Conservation (phyloP, 2,329 filamentous ascomycete species). For the Fusarium penzigii region DNA sequence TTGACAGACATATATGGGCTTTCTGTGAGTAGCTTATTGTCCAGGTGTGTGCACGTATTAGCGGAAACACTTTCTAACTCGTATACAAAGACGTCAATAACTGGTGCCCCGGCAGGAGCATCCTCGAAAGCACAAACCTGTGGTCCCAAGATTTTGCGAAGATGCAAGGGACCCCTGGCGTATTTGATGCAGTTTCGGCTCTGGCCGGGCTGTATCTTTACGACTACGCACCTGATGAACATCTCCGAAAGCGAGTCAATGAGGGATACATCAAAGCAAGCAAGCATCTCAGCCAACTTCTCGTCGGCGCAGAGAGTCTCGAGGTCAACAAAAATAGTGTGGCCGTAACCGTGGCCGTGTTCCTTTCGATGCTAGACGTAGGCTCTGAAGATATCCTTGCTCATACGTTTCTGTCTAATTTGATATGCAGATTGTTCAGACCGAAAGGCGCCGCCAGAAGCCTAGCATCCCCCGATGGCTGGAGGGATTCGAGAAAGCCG, state of each 20-base stretch:
- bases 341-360: slow-evolving; percentile 38
- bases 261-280: slow-evolving; percentile 34
- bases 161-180: slow-evolving; percentile 37
- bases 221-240: slow-evolving; percentile 38
- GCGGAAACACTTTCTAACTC: slow-evolving; percentile 1
- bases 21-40: slow-evolving; percentile 34
- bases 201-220: slow-evolving; percentile 44
- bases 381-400: slow-evolving; percentile 10
- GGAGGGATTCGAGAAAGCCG: slow-evolving; percentile 37
- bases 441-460: slow-evolving; percentile 37
- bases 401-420: slow-evolving; percentile 2
- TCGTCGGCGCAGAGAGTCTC: slow-evolving; percentile 24
- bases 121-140: slow-evolving; percentile 39
- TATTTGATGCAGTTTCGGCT: slow-evolving; percentile 40
- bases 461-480: slow-evolving; percentile 39
- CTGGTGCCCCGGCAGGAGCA: slow-evolving; percentile 43
- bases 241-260: slow-evolving; percentile 35
- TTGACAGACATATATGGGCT: slow-evolving; percentile 35
- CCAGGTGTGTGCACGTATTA: background rate
- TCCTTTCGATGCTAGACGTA: slow-evolving; percentile 44
- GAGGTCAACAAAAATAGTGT: slow-evolving; percentile 30
- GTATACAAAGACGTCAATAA: slow-evolving; percentile 36
- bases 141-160: slow-evolving; percentile 43
- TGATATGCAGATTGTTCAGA: slow-evolving; percentile 35
- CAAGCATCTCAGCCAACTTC: slow-evolving; percentile 30